Conservation (phyloP, 371 early-diverging fungal genomes). For the Apophysomyces variabilis region DNA sequence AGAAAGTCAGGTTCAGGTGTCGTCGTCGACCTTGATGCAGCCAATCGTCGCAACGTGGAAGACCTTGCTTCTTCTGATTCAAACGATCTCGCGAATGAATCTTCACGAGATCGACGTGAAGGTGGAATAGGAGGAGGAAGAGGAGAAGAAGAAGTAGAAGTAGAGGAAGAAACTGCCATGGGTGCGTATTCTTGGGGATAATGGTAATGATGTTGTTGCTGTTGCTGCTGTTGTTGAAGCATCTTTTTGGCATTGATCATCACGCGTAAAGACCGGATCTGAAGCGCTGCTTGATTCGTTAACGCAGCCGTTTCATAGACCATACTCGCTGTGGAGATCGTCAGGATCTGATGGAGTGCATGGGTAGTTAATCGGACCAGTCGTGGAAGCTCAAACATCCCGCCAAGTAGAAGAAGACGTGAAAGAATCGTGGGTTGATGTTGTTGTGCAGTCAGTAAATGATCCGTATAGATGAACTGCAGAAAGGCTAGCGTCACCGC, state of each 20-base stretch:
- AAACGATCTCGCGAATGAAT: constrained; percentile 2
- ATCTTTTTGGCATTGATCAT: constrained; percentile 68
- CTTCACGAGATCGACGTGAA: not conserved
- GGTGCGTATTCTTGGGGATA: constrained; percentile 25
- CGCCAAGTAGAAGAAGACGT: constrained; percentile 66
- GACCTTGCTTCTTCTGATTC: constrained; percentile 6
- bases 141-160: too few species aligned
- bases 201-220: constrained; percentile 16
- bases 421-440: constrained; percentile 65
- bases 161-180: not conserved
- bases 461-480: constrained; percentile 76
- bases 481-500: constrained; percentile 69
- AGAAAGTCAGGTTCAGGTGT: constrained; percentile 8
- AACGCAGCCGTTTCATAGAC: constrained; percentile 69
- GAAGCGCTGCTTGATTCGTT: constrained; percentile 62
- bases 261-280: constrained; percentile 66
- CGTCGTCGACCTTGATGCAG: constrained; percentile 22
- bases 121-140: not conserved
- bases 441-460: constrained; percentile 70
- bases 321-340: constrained; percentile 70
- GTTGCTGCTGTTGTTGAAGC: constrained; percentile 54
- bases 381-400: constrained; percentile 62
- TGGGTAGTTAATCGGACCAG: constrained; percentile 64
- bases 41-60: constrained; percentile 14
- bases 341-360: constrained; percentile 71